Conservation (phyloP, 257 asterid species). For the Solanum appendiculatum region DNA sequence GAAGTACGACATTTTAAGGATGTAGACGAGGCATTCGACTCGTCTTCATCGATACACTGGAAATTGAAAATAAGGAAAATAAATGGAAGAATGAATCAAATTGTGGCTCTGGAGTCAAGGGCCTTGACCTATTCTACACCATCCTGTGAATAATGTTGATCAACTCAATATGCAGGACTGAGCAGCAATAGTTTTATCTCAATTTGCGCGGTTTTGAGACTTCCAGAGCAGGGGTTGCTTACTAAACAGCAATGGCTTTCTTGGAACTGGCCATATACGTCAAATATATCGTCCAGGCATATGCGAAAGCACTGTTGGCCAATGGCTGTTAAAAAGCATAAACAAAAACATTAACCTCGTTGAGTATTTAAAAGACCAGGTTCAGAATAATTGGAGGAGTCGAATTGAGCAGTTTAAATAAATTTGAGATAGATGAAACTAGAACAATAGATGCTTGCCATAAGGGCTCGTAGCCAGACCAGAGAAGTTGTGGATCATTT, state of each 20-base stretch:
- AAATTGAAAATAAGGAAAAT: not conserved
- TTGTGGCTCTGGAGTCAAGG: not conserved
- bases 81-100: not conserved
- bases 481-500: not conserved
- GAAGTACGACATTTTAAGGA: not conserved
- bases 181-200: not conserved
- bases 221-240: not conserved
- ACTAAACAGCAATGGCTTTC: constrained; percentile 25
- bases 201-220: not conserved
- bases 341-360: not conserved
- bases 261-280: constrained; percentile 82
- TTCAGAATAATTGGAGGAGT: not conserved
- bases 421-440: not conserved
- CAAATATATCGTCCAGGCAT: constrained; percentile 82
- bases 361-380: not conserved
- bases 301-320: constrained; percentile 69
- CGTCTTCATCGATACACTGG: not conserved
- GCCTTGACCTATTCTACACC: not conserved
- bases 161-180: constrained; percentile 2
- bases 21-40: not conserved
- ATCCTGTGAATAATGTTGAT: not conserved
- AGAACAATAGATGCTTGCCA: not conserved
- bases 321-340: constrained; percentile 50
- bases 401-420: not conserved
- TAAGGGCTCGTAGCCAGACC: not conserved